Conservation (phyloP, 768 basidiomycete genomes). For the Sporobolomyces pararoseus region DNA sequence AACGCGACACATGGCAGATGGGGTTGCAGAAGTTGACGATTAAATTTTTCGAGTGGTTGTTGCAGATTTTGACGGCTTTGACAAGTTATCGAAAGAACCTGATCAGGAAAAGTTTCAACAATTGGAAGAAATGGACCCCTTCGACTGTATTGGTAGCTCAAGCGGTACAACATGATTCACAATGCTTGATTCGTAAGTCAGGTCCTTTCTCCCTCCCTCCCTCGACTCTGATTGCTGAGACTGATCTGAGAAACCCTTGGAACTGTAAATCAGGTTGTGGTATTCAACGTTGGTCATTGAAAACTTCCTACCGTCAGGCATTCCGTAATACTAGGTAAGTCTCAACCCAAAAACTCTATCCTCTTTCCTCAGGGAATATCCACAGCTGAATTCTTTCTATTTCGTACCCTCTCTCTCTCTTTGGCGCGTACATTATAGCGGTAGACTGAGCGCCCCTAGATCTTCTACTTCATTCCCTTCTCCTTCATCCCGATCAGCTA, state of each 20-base stretch:
- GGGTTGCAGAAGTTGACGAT: too few relatives aligned
- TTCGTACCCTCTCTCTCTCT: too few relatives aligned
- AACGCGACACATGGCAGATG: too few relatives aligned
- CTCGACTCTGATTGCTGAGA: not conserved
- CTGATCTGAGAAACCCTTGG: not conserved
- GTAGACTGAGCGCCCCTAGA: not conserved
- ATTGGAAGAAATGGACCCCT: slow-evolving; percentile 25
- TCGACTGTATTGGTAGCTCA: not conserved
- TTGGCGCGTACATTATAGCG: too few relatives aligned
- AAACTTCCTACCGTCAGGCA: slow-evolving; percentile 5
- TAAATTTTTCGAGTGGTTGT: too few relatives aligned
- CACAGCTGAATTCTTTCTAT: too few relatives aligned
- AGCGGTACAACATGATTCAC: not conserved
- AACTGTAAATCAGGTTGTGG: not conserved
- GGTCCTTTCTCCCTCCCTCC: too few relatives aligned
- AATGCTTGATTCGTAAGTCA: too few relatives aligned
- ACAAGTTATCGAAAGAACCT: not conserved
- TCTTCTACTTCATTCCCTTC: not conserved
- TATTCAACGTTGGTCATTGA: slow-evolving; percentile 5
- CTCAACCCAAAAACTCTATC: too few relatives aligned
- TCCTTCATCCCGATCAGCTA: not conserved
- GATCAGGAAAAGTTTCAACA: not conserved
- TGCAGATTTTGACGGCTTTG: slow-evolving; percentile 13
- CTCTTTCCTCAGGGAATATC: too few relatives aligned
- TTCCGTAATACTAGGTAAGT: slow-evolving; percentile 11